Percentiles rank a stretch among this genome's conserved stretches.
phyloP scores from a whole-genome alignment of 2,329 filamentous ascomycete genomes.

The Pseudohalonectria lignicola region DNA sequence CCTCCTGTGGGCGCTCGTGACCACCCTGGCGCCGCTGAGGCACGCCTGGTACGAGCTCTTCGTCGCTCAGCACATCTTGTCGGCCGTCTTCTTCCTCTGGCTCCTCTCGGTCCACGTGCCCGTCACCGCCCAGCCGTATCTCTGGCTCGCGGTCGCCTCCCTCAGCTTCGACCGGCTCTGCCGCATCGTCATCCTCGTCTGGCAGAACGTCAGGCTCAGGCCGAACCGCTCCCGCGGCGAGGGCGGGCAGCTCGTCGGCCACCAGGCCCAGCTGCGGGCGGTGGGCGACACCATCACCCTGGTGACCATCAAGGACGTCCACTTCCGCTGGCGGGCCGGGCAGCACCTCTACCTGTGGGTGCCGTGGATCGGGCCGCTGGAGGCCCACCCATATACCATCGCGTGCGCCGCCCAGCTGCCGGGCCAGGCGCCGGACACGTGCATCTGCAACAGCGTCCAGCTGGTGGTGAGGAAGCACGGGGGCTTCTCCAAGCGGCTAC shows the following conservation, averaged over 20 bases:
- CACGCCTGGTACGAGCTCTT: slow-evolving; percentile 61
- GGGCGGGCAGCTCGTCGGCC: slow-evolving; percentile 37
- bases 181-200: slow-evolving; percentile 33
- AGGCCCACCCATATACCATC: slow-evolving; percentile 52
- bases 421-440: slow-evolving; percentile 34
- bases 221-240: slow-evolving; percentile 29
- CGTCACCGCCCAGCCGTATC: slow-evolving; percentile 42
- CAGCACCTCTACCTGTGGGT: slow-evolving; percentile 53
- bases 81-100: slow-evolving; percentile 51
- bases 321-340: slow-evolving; percentile 47
- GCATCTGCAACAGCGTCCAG: slow-evolving; percentile 48
- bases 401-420: slow-evolving; percentile 41
- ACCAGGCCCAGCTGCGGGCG: slow-evolving; percentile 35
- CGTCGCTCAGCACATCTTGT: slow-evolving; percentile 54
- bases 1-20: slow-evolving; percentile 53
- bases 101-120: slow-evolving; percentile 55
- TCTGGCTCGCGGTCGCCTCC: slow-evolving; percentile 56
- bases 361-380: slow-evolving; percentile 39
- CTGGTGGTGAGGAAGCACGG: slow-evolving; percentile 43
- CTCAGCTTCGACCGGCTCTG: slow-evolving; percentile 52
- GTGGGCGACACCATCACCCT: slow-evolving; percentile 43
- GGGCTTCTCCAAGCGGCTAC: slow-evolving; percentile 45
- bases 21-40: slow-evolving; percentile 52
- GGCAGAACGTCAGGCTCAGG: slow-evolving; percentile 38
- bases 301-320: slow-evolving; percentile 47